Percentiles rank a stretch among this genome's conserved stretches.
phyloP scores from a whole-genome alignment of 148 eudicot species.

The Cornus kousa region DNA sequence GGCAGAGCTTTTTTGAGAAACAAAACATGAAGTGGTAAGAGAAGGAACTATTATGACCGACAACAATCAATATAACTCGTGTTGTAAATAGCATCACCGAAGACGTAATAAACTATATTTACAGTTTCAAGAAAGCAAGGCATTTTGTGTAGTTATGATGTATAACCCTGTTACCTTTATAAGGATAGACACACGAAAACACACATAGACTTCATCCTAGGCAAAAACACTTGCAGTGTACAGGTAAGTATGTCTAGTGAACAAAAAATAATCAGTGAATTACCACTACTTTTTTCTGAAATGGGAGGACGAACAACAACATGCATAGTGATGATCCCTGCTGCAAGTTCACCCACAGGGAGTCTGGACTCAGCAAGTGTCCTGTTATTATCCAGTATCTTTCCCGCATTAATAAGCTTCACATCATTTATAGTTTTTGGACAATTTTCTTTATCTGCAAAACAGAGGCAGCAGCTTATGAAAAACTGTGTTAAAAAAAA shows the following conservation, averaged over 20 bases:
- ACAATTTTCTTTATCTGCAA: constrained; percentile 41
- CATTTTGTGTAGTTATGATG: neutral
- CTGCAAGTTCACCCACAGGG: constrained; percentile 44
- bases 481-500: neutral
- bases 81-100: neutral
- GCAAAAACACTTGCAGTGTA: neutral
- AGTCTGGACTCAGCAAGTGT: constrained; percentile 54
- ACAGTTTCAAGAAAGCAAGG: neutral
- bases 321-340: constrained; percentile 51
- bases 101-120: neutral
- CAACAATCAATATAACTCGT: too few species aligned
- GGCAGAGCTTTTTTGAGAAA: neutral
- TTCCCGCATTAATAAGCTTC: constrained; percentile 59
- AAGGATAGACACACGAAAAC: neutral
- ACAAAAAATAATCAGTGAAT: neutral
- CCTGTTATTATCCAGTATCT: constrained; percentile 50
- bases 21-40: neutral
- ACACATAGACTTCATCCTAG: neutral
- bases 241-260: neutral
- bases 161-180: neutral
- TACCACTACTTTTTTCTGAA: constrained; percentile 44
- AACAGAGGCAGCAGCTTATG: constrained; percentile 3
- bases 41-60: neutral
- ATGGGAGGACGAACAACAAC: constrained; percentile 49
- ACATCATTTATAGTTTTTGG: constrained; percentile 45